phyloP scores from a whole-genome alignment of 257 asterid species.

The Scutellaria minor region DNA sequence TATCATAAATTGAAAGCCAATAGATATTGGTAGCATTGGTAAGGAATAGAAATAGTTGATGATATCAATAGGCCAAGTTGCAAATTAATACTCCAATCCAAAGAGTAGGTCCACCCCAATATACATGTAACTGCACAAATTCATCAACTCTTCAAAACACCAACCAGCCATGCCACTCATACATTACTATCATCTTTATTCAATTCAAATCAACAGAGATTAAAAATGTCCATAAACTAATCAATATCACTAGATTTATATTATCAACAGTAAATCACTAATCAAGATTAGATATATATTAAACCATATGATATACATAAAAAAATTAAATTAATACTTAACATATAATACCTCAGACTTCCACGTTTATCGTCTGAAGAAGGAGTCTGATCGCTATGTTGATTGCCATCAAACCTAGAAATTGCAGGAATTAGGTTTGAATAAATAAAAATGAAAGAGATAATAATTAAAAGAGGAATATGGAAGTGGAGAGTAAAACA shows the following conservation, averaged over 20 bases:
- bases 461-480: too few species aligned
- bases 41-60: not conserved
- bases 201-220: not conserved
- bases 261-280: too few species aligned
- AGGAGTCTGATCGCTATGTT: too few species aligned
- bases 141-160: conserved; percentile 4
- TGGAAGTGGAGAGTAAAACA: too few species aligned
- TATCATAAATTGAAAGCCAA: not conserved
- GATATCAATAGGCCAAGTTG: conserved; percentile 27
- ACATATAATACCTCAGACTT: too few species aligned
- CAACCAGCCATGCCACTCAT: conserved; percentile 23
- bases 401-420: too few species aligned
- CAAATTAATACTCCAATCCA: not conserved
- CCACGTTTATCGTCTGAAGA: too few species aligned
- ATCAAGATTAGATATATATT: too few species aligned
- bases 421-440: too few species aligned
- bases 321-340: too few species aligned
- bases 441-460: too few species aligned
- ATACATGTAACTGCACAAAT: not conserved
- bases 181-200: conserved; percentile 22
- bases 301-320: too few species aligned
- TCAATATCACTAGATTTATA: not conserved
- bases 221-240: conserved; percentile 17
- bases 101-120: conserved; percentile 33
- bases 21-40: not conserved